Evolutionary conservation across 2,329 filamentous ascomycete genomes (phyloP).

Genomic region (Alternaria solani): DNA sequence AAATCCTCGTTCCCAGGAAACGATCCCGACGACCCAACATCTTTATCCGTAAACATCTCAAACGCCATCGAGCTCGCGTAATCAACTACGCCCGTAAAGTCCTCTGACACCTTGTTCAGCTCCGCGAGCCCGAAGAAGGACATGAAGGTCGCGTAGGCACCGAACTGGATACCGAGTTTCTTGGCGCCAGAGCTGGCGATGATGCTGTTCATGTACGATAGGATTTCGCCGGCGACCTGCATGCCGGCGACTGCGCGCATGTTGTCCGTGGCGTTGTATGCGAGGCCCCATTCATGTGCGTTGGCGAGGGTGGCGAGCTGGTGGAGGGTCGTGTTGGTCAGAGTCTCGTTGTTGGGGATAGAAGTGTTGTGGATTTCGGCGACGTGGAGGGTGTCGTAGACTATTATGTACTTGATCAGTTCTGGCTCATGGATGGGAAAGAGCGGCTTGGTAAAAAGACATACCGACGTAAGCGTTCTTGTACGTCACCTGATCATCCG

Average conservation of each 20-base stretch:
- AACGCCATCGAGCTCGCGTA: conserved; percentile 85
- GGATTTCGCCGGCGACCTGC: conserved; percentile 58
- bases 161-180: conserved; percentile 65
- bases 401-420: conserved; percentile 27
- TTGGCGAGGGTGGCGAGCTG: conserved; percentile 79
- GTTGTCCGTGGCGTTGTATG: conserved; percentile 71
- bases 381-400: conserved; percentile 71
- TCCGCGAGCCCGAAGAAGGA: conserved; percentile 69
- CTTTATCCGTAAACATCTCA: conserved; percentile 67
- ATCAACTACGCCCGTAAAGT: conserved; percentile 81
- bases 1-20: conserved; percentile 61
- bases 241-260: conserved; percentile 58
- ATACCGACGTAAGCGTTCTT: conserved; percentile 72
- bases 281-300: conserved; percentile 80
- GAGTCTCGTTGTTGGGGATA: conserved; percentile 63
- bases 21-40: conserved; percentile 45
- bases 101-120: conserved; percentile 57
- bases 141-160: conserved; percentile 67
- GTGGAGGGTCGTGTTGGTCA: conserved; percentile 68
- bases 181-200: conserved; percentile 48
- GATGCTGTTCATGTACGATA: conserved; percentile 56
- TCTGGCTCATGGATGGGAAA: background rate
- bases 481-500: conserved; percentile 59
- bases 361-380: conserved; percentile 68
- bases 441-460: background rate